Evolutionary conservation across 768 basidiomycete species (phyloP).

Genomic region (Suillus weaverae): DNA sequence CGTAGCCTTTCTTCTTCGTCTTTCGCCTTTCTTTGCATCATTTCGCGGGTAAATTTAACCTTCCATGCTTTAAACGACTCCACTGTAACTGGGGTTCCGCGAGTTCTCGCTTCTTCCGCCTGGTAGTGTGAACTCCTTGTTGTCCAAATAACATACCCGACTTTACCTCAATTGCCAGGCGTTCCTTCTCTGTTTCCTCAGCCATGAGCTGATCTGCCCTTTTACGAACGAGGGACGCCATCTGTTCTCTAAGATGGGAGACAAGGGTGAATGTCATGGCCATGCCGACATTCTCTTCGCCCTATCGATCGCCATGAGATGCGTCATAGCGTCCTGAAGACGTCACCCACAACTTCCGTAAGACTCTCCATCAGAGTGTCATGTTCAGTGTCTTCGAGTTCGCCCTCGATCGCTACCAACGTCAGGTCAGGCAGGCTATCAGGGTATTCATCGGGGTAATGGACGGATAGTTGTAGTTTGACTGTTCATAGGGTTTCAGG

Average conservation of each 20-base stretch:
- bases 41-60: constrained; percentile 70
- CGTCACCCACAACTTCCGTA: constrained; percentile 50
- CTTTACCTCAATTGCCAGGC: constrained; percentile 71
- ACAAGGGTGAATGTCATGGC: constrained; percentile 98
- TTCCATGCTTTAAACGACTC: constrained; percentile 85
- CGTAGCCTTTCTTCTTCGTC: constrained; percentile 82
- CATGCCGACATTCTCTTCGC: constrained; percentile 87
- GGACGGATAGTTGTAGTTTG: constrained; percentile 66
- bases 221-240: constrained; percentile 60
- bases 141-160: background rate
- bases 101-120: constrained; percentile 85
- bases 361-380: constrained; percentile 56
- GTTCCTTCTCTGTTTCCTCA: constrained; percentile 73
- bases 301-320: constrained; percentile 40
- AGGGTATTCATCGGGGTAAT: constrained; percentile 83
- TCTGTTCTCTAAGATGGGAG: constrained; percentile 76
- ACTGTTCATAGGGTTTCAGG: constrained; percentile 50
- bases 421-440: constrained; percentile 75
- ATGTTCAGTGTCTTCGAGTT: constrained; percentile 59
- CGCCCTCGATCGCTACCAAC: constrained; percentile 63
- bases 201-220: constrained; percentile 56
- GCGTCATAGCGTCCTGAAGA: background rate
- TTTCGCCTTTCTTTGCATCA: constrained; percentile 51
- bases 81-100: constrained; percentile 88
- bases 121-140: constrained; percentile 31